phyloP scores from a whole-genome alignment of 352 stramenopile species.

The Globisporangium barbulae region DNA sequence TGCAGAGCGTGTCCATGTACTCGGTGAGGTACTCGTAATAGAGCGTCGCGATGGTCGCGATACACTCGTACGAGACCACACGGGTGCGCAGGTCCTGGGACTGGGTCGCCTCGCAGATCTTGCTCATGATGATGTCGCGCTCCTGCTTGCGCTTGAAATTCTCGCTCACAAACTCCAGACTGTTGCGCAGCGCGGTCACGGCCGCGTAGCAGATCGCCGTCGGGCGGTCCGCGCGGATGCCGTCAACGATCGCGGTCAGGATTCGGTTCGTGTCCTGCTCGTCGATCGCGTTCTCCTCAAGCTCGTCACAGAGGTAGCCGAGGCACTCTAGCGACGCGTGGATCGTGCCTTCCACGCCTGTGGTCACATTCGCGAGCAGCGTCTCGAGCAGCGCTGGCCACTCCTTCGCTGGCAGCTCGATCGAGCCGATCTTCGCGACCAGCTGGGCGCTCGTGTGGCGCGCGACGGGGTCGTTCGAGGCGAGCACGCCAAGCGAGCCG shows the following conservation, averaged over 20 bases:
- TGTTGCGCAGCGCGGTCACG: slow-evolving; percentile 92
- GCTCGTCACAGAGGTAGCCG: slow-evolving; percentile 81
- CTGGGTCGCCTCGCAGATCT: slow-evolving; percentile 95
- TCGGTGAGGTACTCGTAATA: slow-evolving; percentile 96
- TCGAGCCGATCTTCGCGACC: slow-evolving; percentile 91
- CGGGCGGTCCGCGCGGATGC: slow-evolving; percentile 87
- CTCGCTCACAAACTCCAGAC: slow-evolving; percentile 92
- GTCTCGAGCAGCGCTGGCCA: slow-evolving; percentile 92
- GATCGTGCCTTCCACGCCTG: slow-evolving; percentile 85
- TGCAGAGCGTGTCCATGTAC: slow-evolving; percentile 97
- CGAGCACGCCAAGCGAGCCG: slow-evolving; percentile 55
- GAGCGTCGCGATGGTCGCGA: slow-evolving; percentile 91
- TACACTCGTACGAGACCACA: slow-evolving; percentile 94
- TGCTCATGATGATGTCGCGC: slow-evolving; percentile 95
- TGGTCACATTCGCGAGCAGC: slow-evolving; percentile 93
- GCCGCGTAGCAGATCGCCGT: slow-evolving; percentile 91
- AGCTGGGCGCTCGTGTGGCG: slow-evolving; percentile 90
- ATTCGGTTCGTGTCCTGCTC: slow-evolving; percentile 94
- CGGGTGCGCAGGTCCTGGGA: slow-evolving; percentile 84
- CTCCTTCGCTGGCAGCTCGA: slow-evolving; percentile 92
- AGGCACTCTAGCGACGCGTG: slow-evolving; percentile 86
- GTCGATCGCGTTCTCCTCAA: slow-evolving; percentile 69
- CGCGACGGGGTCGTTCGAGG: slow-evolving; percentile 58
- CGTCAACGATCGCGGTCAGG: slow-evolving; percentile 96
- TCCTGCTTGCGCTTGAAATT: slow-evolving; percentile 97